Conservation (phyloP, 805 yeast species). For the Wickerhamomyces canadensis region DNA sequence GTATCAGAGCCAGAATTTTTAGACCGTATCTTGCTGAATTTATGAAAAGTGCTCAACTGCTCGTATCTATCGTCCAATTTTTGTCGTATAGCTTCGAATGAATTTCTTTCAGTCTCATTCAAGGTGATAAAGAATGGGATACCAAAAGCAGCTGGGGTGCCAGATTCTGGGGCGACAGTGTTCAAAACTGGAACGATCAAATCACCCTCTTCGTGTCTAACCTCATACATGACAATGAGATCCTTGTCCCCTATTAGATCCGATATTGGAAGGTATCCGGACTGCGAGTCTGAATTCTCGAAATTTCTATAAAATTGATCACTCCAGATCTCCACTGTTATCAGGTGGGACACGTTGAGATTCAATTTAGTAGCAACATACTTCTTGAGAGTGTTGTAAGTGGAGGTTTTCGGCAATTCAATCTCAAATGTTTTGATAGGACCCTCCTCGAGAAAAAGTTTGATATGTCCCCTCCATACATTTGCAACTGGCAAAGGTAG, state of each 20-base stretch:
- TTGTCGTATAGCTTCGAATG: constrained; percentile 51
- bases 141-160: constrained; percentile 52
- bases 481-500: constrained; percentile 78
- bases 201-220: constrained; percentile 36
- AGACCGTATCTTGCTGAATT: constrained; percentile 24
- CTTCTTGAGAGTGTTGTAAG: constrained; percentile 54
- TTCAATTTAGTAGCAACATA: constrained; percentile 50
- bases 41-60: constrained; percentile 42
- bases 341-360: constrained; percentile 31
- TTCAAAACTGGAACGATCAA: constrained; percentile 58
- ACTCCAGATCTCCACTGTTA: constrained; percentile 60
- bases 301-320: constrained; percentile 65
- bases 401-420: constrained; percentile 61
- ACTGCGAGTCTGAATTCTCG: constrained; percentile 50
- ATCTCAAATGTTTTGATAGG: constrained; percentile 54
- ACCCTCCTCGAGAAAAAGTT: constrained; percentile 54
- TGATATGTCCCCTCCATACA: constrained; percentile 63
- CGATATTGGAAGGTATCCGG: constrained; percentile 53
- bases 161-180: constrained; percentile 34
- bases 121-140: constrained; percentile 70
- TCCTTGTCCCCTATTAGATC: constrained; percentile 64
- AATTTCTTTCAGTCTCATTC: constrained; percentile 41
- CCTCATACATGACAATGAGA: constrained; percentile 60
- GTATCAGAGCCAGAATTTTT: constrained; percentile 9
- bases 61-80: constrained; percentile 48